Conservation (phyloP, 441 rosid genomes). For the Pelargonium cotyledonis region DNA sequence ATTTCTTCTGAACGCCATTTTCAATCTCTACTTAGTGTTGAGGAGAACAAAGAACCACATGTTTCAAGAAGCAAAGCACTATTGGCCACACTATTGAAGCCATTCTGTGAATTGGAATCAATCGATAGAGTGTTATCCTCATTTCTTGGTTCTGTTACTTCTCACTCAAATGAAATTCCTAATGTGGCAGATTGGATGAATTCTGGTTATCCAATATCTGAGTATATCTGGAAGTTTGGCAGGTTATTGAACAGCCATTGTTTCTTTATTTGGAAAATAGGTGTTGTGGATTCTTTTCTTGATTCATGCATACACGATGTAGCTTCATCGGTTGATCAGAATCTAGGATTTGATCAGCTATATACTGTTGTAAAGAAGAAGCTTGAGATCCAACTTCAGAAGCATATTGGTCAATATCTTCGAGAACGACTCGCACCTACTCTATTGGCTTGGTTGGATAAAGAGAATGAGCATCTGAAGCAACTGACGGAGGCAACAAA, state of each 20-base stretch:
- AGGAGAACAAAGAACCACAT: conserved; percentile 47
- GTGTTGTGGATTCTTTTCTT: conserved; percentile 73
- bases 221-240: conserved; percentile 67
- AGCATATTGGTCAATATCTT: conserved; percentile 58
- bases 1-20: conserved; percentile 57
- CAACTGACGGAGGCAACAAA: conserved; percentile 40
- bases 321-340: conserved; percentile 67
- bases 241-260: conserved; percentile 52
- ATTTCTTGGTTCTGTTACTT: conserved; percentile 37
- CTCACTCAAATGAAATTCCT: conserved; percentile 39
- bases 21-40: conserved; percentile 49
- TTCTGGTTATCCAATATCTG: conserved; percentile 59
- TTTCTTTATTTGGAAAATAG: conserved; percentile 89
- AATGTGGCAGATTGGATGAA: conserved; percentile 47
- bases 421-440: conserved; percentile 61
- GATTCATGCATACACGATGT: conserved; percentile 85
- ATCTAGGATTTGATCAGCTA: conserved; percentile 90
- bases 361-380: conserved; percentile 68
- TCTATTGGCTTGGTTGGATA: conserved; percentile 60
- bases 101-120: conserved; percentile 70
- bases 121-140: conserved; percentile 51
- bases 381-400: conserved; percentile 75
- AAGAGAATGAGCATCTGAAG: conserved; percentile 55
- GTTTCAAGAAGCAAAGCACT: conserved; percentile 56
- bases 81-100: conserved; percentile 50